phyloP scores from a whole-genome alignment of 345 rosid species.

The thale cress (Arabidopsis thaliana) region TAIR10.1 NC_003074.8:18945501-18946000 shows the following conservation, averaged over 20 bases:
- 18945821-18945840: slow-evolving; percentile 76
- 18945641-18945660: slow-evolving; percentile 65
- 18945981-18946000: slow-evolving; percentile 43
- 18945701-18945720: slow-evolving; percentile 56
- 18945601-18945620: slow-evolving; percentile 70
- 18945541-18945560: not conserved
- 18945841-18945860: slow-evolving; percentile 38
- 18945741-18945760: slow-evolving; percentile 63
- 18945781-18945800: slow-evolving; percentile 71
- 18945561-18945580: not conserved
- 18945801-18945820: slow-evolving; percentile 67
- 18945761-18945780: slow-evolving; percentile 55
- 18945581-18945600: slow-evolving; percentile 43
- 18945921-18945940: slow-evolving; percentile 20
- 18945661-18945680: slow-evolving; percentile 65
- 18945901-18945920: not conserved
- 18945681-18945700: slow-evolving; percentile 70
- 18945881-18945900: not conserved
- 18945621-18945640: slow-evolving; percentile 70
- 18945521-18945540: not conserved
- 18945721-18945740: slow-evolving; percentile 66
- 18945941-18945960: slow-evolving; percentile 73
- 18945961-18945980: slow-evolving; percentile 56
- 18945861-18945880: not conserved
- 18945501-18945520: slow-evolving; percentile 72